Evolutionary conservation across 2,329 filamentous ascomycete genomes (phyloP), one percentile per base, ranked within the genome.

Genomic region (Aspergillus sp.): DNA sequence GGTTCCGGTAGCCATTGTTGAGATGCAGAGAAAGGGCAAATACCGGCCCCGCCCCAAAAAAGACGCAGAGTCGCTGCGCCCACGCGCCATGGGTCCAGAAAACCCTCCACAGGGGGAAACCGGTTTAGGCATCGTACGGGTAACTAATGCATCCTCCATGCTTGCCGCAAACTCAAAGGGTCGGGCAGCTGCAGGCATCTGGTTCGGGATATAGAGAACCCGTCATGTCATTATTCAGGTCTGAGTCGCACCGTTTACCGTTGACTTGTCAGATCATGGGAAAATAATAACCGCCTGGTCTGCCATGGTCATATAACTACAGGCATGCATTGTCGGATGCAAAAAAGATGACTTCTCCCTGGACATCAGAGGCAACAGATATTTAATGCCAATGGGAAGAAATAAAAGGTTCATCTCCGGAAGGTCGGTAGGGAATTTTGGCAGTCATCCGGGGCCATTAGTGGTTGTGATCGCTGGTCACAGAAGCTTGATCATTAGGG

Each of bases 211-310:
- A 19, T 19, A 19, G 19, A 19, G 19, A 46, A 34, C 36, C 43
- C 19, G 8, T 26, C 29, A 30, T n/a, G 26, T 41, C 38, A 41
- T 42, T 12, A 42, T 36, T 29, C 7, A 45, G 42, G 34, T 44
- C 42, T 51, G 48, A 44, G 38, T 39, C 36, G 43, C 44, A 41
- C 48, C 48, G 41, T 54, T 48, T 26, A 8, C 36, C 36, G 36
- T 39, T 39, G 19, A 19, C 19, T 19, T 19, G 36, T 39, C 36
- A 39, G 36, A 39, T 39, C 27, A 32, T 32, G 30, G 6, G 30
- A 32, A 1, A 9, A 32, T 32, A 32, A 9, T 32, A 32, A 32
- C 30, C 30, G 6, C 30, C 30, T 32, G 19, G 19, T 19, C 19
- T 19, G 19, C 19, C 19, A 19, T 19, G 19, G 19, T 19, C 19